phyloP scores from a whole-genome alignment of 345 rosid genomes.

The Arabidopsis thaliana region TAIR10.1 NC_003074.8:170001-170500 shows the following conservation, averaged over 20 bases:
- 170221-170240: not conserved
- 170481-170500: constrained; percentile 89
- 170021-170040: constrained; percentile 53
- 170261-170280: not conserved
- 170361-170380: constrained; percentile 82
- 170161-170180: constrained; percentile 70
- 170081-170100: constrained; percentile 77
- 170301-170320: constrained; percentile 3
- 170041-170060: constrained; percentile 49
- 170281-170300: not conserved
- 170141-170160: constrained; percentile 77
- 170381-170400: constrained; percentile 73
- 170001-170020: constrained; percentile 66
- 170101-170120: constrained; percentile 84
- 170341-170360: constrained; percentile 76
- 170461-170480: constrained; percentile 87
- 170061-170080: constrained; percentile 69
- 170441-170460: constrained; percentile 65
- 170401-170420: constrained; percentile 76
- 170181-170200: constrained; percentile 69
- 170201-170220: not conserved
- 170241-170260: not conserved
- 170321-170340: constrained; percentile 58
- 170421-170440: constrained; percentile 61
- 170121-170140: constrained; percentile 73